Base-by-base conservation (phyloP, 345 rosid species). In the Eucalyptus albens region DNA sequence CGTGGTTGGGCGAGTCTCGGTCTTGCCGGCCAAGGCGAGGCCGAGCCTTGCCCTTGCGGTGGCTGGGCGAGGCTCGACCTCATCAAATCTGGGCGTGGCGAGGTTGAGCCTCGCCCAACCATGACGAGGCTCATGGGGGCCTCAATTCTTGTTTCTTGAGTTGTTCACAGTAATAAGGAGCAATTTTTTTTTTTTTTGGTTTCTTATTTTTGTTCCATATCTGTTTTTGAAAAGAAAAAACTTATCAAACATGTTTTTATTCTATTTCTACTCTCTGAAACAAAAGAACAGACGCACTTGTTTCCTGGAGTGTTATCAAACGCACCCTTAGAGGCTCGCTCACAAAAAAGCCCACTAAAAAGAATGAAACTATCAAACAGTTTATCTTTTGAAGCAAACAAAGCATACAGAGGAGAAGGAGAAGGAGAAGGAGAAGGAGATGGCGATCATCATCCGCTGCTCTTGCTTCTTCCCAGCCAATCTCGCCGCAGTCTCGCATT, bases 381-480 rank as follows among this genome's bases (percentile, higher is more conserved):
- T 81, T 80, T 82, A 88, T 82, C 87, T 44, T 87, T 50, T 81
- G 86, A 21, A 50, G 65, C 50, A 50, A 65, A 88, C 44, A n/a
- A n/a, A n/a, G n/a, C n/a, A n/a, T n/a, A n/a, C n/a, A n/a, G n/a
- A n/a, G n/a, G n/a, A n/a, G n/a, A n/a, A n/a, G n/a, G n/a, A n/a
- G n/a, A n/a, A n/a, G n/a, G n/a, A n/a, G n/a, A n/a, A 33, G 65
- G 31, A 10, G 90, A 62, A 89, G 87, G 87, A 49, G 81, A 89
- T 93, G 97, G 93, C 94, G 86, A 93, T 92, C 91, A 56, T 92
- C 45, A 88, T 94, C 91, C 95, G 94, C 89, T 94, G 96, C 92
- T 91, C 94, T 88, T 91, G 92, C 93, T 91, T 92, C 92, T 88
- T 90, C 91, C 69, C 89, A 90, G 87, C 91, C 94, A 83, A 87